Evolutionary conservation across 768 basidiomycete genomes (phyloP).

Genomic region (Auriscalpium microsporum): DNA sequence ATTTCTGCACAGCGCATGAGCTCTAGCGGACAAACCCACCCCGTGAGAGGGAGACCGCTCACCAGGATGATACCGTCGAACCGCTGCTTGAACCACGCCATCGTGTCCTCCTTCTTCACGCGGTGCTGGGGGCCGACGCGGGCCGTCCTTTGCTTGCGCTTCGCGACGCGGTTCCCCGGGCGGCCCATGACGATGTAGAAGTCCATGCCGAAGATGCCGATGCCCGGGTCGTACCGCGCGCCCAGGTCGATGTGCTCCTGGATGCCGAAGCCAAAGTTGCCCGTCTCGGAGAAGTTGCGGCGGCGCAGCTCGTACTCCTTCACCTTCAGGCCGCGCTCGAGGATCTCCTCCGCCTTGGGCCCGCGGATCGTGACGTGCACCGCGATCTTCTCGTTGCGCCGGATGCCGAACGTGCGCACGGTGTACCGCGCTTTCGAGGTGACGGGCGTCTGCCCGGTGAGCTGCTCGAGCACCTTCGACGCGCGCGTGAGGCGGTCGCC

Average conservation of each 20-base stretch:
- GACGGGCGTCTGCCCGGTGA: conserved; percentile 98
- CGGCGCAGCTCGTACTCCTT: conserved; percentile 99
- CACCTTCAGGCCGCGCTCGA: conserved; percentile 98
- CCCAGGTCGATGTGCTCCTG: conserved; percentile 99
- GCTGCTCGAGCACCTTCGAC: conserved; percentile 98
- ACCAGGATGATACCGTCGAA: conserved; percentile 97
- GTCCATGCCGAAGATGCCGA: conserved; percentile 99
- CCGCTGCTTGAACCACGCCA: conserved; percentile 99
- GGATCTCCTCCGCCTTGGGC: conserved; percentile 98
- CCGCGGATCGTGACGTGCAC: conserved; percentile 98
- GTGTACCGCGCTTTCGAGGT: conserved; percentile 99
- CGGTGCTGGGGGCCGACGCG: conserved; percentile 83
- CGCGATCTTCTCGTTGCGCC: conserved; percentile 99
- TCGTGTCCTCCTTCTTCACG: conserved; percentile 92
- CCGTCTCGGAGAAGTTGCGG: conserved; percentile 96
- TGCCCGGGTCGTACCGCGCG: conserved; percentile 95
- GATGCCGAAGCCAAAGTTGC: conserved; percentile 99
- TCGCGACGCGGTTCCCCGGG: conserved; percentile 85
- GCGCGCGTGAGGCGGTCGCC: conserved; percentile 98
- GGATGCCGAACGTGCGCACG: conserved; percentile 97
- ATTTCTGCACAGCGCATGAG: conserved; percentile 5
- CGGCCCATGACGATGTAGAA: conserved; percentile 98
- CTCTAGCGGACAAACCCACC: no score
- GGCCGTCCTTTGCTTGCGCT: conserved; percentile 82
- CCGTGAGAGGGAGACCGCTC: conserved; percentile 22